These are phyloP conservation scores for Porodaedalea pini DNA, from an alignment of 1,284 basidiomycete genomes.

Conservation along the genomic window DNA sequence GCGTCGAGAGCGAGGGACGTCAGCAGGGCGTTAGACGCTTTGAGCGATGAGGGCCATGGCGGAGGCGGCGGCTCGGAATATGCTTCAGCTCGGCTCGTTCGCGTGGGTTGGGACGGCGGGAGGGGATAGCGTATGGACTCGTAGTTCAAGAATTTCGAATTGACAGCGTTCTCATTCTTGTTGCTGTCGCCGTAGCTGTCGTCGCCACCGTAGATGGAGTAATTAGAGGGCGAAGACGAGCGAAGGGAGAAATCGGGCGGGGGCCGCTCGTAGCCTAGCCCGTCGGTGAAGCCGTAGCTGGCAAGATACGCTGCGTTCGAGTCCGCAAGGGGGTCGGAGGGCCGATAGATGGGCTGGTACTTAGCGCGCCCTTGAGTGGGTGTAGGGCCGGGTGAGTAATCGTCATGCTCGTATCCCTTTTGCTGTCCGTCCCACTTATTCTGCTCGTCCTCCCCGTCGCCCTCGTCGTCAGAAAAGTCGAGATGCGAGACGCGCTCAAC, in stretches of 20 bases:
- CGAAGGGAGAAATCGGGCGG: background rate
- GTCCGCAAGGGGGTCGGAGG: background rate
- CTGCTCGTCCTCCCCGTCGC: background rate
- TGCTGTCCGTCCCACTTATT: background rate
- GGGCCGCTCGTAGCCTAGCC: slow-evolving; percentile 2
- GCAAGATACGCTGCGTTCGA: slow-evolving; percentile 8
- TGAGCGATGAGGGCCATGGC: background rate
- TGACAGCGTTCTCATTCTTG: background rate
- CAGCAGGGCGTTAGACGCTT: background rate
- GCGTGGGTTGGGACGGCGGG: background rate
- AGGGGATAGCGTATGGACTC: background rate
- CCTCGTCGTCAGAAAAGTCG: slow-evolving; percentile 6
- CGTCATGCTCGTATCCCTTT: background rate
- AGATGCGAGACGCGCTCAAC: slow-evolving; percentile 10
- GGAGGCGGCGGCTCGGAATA: background rate
- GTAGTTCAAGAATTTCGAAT: background rate
- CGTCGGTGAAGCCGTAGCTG: slow-evolving; percentile 9
- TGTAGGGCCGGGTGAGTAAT: background rate
- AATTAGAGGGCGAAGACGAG: background rate
- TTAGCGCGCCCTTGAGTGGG: background rate
- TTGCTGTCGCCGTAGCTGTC: background rate
- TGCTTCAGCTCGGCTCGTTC: too few species aligned
- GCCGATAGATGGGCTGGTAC: background rate
- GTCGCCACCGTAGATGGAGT: background rate
- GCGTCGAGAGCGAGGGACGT: background rate